Evolutionary conservation across 768 basidiomycete species (phyloP).

Genomic region (Tulasnella calospora): DNA sequence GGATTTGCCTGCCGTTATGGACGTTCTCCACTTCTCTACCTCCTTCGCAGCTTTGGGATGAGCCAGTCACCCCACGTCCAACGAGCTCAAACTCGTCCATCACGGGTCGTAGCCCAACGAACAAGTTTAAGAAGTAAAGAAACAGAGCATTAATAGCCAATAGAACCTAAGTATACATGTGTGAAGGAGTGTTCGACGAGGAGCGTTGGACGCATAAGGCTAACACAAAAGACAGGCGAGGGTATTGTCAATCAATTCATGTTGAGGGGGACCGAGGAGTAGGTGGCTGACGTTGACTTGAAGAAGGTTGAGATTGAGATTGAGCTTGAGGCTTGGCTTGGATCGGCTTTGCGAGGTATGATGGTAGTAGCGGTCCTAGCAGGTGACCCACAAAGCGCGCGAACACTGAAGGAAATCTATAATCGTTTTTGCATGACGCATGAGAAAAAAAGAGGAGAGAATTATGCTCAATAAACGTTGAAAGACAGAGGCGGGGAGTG

Average conservation of each 20-base stretch:
- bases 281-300: not conserved
- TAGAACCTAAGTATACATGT: slow-evolving; percentile 4
- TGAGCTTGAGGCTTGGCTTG: not conserved
- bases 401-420: slow-evolving; percentile 12
- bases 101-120: not conserved
- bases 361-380: not conserved
- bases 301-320: not conserved
- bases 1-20: no score
- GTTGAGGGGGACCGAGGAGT: not conserved
- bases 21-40: not conserved
- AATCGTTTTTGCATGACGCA: slow-evolving; percentile 12
- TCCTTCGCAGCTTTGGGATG: not conserved
- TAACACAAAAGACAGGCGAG: not conserved
- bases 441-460: not conserved
- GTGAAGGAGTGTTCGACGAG: not conserved
- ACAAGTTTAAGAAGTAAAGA: not conserved
- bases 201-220: not conserved
- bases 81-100: not conserved
- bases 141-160: not conserved
- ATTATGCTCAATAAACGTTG: slow-evolving; percentile 11
- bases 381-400: slow-evolving; percentile 11
- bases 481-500: not conserved
- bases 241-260: slow-evolving; percentile 8
- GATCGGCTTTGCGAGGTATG: not conserved
- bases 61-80: not conserved